Conservation (phyloP, 352 stramenopile species). For the Globisporangium yorkense region DNA sequence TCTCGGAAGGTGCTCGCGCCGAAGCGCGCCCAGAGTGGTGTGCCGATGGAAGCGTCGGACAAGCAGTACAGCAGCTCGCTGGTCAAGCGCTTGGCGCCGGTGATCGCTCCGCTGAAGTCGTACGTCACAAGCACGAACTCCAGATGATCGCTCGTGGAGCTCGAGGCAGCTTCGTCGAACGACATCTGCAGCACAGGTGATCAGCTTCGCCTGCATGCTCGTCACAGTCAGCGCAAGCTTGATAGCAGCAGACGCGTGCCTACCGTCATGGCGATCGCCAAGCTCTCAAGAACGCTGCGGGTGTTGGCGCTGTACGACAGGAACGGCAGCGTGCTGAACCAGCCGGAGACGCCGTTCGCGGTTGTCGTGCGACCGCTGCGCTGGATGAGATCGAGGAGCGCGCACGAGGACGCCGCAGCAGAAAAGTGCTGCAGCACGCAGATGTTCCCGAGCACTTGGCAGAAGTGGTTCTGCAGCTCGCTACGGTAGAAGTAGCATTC, state of each 20-base stretch:
- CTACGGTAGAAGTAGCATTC: conserved; percentile 87
- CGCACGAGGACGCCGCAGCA: conserved; percentile 50
- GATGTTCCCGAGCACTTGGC: conserved; percentile 89
- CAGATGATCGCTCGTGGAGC: conserved; percentile 54
- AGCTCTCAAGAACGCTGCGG: conserved; percentile 51
- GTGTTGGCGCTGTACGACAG: conserved; percentile 74
- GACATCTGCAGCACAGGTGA: conserved; percentile 50
- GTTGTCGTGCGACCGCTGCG: conserved; percentile 35
- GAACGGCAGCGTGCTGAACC: conserved; percentile 85
- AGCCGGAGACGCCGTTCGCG: conserved; percentile 44
- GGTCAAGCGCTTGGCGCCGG: conserved; percentile 54
- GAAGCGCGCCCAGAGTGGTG: conserved; percentile 76
- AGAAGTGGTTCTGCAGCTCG: conserved; percentile 61
- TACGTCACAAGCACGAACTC: conserved; percentile 86
- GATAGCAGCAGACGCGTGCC: too few relatives aligned
- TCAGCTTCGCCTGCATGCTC: too few relatives aligned
- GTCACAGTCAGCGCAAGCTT: too few relatives aligned
- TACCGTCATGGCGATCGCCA: conserved; percentile 73
- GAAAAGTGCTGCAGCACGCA: conserved; percentile 92
- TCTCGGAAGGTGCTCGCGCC: conserved; percentile 47
- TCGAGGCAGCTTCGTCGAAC: conserved; percentile 49
- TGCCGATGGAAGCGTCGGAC: conserved; percentile 6
- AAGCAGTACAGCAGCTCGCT: conserved; percentile 84
- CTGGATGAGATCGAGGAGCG: conserved; percentile 71
- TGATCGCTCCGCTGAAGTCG: conserved; percentile 83